These are phyloP conservation scores for Ambrosia hybrid DNA, from an alignment of 140 eudicot species.

Conservation along the genomic window DNA sequence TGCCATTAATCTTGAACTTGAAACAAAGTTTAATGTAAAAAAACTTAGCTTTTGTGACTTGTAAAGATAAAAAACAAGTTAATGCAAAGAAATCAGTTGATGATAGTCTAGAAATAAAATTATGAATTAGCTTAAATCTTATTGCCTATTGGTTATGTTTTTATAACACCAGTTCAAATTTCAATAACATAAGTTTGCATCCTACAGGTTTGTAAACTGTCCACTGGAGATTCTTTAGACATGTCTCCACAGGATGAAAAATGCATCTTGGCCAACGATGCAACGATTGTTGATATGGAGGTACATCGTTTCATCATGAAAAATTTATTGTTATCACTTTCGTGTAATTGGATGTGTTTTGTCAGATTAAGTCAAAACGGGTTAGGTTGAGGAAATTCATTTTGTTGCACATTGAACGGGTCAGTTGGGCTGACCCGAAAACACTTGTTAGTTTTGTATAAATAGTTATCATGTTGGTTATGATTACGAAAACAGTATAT, in stretches of 20 bases:
- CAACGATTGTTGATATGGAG: constrained; percentile 97
- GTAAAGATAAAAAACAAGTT: not conserved
- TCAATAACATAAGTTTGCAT: not conserved
- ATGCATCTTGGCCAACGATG: constrained; percentile 73
- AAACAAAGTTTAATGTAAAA: not conserved
- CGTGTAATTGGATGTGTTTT: no score
- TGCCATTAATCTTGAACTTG: not conserved
- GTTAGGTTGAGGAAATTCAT: not conserved
- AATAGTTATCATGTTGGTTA: not conserved
- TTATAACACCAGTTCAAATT: no score
- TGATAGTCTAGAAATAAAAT: constrained; percentile 2
- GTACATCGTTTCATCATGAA: constrained; percentile 37
- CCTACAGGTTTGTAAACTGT: constrained; percentile 69
- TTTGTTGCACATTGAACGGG: not conserved
- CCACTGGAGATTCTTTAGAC: constrained; percentile 93
- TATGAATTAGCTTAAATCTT: constrained; percentile 2
- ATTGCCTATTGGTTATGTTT: no score
- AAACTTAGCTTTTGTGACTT: not conserved
- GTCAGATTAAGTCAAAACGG: not conserved
- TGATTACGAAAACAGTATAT: not conserved
- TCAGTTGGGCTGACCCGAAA: not conserved
- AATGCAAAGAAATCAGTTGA: not conserved
- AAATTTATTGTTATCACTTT: not conserved
- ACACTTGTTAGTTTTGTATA: not conserved
- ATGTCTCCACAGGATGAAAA: constrained; percentile 82